Evolutionary conservation across 2,329 filamentous ascomycete genomes (phyloP), one percentile per base, ranked within the genome.

Genomic region (Penicillium corylophilum): DNA sequence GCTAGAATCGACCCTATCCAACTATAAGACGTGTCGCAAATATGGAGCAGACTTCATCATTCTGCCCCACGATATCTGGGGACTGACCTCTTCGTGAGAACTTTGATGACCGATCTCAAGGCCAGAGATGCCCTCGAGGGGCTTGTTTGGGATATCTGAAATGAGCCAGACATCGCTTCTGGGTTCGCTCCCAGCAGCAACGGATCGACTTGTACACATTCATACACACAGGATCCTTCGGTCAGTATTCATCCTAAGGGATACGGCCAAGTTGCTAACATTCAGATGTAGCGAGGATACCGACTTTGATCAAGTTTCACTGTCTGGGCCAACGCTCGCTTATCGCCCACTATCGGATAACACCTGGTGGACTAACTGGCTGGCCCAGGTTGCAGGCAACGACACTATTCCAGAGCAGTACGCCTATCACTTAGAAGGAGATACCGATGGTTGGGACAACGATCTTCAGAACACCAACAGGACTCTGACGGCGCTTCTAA

Each of bases 121-220:
- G 18, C 49, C 3, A 57, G 64, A 43, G 48, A 65, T 39, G 69
- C 70, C 59, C 52, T 69, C 4, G 56, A 64, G 0, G 71, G 69
- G 0, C 55, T 82, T 0, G 67, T 77, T 0, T 64, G 77, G 9
- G 80, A 82, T 46, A 73, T 80, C 31, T 82, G 79, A 79, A 82
- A 82, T 50, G 79, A 82, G 63, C 77, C 79, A 0, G 79, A 81
- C 48, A 51, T 56, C 9, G 39, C 41, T 79, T 77, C 69, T 73
- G 71, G 64, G 50, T 49, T 7, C 64, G 74, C 3, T 42, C 54
- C 1, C 67, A 70, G 55, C 24, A 65, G 12, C 76, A 79, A 50
- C 79, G 66, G 46, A 51, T 78, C 9, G 60, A 75, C 39, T 61
- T 75, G 38, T 78, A 71, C 62, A 64, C 62, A 64, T 64, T 22